These are phyloP conservation scores for Trichoderma asperelloides DNA, from an alignment of 495 filamentous ascomycete genomes.

Conservation along the genomic window DNA sequence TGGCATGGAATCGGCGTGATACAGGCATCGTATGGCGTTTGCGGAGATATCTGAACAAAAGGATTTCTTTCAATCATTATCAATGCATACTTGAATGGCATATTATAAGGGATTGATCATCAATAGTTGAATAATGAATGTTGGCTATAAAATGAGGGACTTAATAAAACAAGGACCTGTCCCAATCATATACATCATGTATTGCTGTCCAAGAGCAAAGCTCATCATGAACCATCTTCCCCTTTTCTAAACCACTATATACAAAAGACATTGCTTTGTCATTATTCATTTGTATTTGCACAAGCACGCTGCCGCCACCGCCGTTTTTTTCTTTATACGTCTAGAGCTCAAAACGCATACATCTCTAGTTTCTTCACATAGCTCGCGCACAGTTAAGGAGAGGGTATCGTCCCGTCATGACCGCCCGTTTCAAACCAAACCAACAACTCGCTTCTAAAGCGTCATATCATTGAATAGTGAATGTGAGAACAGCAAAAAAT, in stretches of 20 bases:
- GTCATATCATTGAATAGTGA: too few relatives aligned
- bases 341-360: neutral
- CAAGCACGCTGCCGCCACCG: neutral
- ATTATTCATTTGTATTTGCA: neutral
- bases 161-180: neutral
- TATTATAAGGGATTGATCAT: too few relatives aligned
- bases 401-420: neutral
- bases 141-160: too few relatives aligned
- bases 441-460: too few relatives aligned
- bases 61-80: neutral
- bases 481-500: neutral
- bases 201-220: neutral
- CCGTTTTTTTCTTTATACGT: neutral
- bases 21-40: neutral
- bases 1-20: neutral
- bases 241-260: neutral
- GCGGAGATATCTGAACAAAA: neutral
- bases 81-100: too few relatives aligned
- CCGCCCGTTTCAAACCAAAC: too few relatives aligned
- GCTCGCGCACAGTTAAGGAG: neutral
- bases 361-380: neutral
- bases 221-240: neutral
- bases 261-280: neutral
- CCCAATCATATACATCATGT: slow-evolving; percentile 2
- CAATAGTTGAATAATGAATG: too few relatives aligned